Base-by-base conservation (phyloP, 768 basidiomycete species). In the Pleurotus citrinopileatus region DNA sequence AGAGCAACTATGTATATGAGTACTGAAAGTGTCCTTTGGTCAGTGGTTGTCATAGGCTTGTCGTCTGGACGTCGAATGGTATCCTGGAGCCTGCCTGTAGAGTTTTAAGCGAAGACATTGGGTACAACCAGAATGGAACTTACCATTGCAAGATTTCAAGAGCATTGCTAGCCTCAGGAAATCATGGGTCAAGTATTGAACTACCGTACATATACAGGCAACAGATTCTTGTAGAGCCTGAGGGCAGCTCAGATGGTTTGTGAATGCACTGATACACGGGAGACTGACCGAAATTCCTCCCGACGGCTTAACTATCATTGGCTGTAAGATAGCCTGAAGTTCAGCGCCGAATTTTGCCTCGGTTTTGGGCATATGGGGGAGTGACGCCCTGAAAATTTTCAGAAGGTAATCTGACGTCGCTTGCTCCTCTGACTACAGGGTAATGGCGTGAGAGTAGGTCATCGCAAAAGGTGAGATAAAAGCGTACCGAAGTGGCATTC, bases 141-240 rank as follows among this genome's bases (percentile, higher is more conserved):
- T 56, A 90, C 93, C 76, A 61, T 94, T 90, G 68, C 92, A 95
- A 0, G 91, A 93, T 60, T 89, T 89, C 58, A 98, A 65, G 3
- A 98, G 76, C 28, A 83, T 86, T 22, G 94, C 80, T 15, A 98
- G 76, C 29, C 85, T 81, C 13, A 71, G 71, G 61, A 87, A 96
- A 60, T 98, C 94, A 55, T 91, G 89, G 0, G 97, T 98, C 15
- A 98, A 76, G 59, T 90, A 72, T 47, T 86, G 84, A 1, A 95
- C 87, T 1, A 90, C 89, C 0, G 83, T 81, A 64, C 94, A 96
- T 73, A 96, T 86, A 59, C 95, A 98, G 0, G 92, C 92, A 12
- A 98, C 89, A 10, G 85, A 84, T 68, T 98, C 97, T 72, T 95
- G 93, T 27, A 98, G 68, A 19, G 89, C 86, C 89, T 94, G 58